A percentile compares a stretch with the other conserved stretches of the same genome.
These are phyloP conservation scores for Pestalotiopsis sp. DNA, from an alignment of 2,329 filamentous ascomycete species.

Conservation along the genomic window DNA sequence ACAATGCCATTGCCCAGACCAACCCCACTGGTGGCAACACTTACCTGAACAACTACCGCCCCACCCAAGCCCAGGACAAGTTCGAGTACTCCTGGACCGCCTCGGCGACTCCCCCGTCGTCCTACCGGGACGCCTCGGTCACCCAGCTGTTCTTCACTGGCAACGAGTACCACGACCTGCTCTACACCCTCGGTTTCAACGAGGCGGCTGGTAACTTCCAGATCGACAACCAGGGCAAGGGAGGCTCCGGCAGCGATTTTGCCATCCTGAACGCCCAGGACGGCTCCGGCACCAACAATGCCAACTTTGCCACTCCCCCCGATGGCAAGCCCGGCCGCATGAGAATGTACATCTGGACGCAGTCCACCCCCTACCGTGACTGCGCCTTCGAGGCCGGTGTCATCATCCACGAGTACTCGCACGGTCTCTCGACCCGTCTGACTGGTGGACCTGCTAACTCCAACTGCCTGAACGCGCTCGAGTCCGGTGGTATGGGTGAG, in stretches of 20 bases:
- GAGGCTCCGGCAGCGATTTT: conserved; percentile 53
- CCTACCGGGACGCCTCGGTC: conserved; percentile 56
- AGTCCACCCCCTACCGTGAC: conserved; percentile 50
- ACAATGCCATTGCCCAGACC: conserved; percentile 59
- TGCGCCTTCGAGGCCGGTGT: conserved; percentile 62
- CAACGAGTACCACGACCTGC: conserved; percentile 62
- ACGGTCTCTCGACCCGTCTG: conserved; percentile 59
- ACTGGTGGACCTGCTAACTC: conserved; percentile 60
- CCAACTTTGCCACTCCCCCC: conserved; percentile 57
- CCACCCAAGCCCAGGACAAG: conserved; percentile 39
- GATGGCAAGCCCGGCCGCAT: conserved; percentile 56
- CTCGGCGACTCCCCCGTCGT: conserved; percentile 33
- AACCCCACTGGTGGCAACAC: conserved; percentile 48
- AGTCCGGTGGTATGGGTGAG: conserved; percentile 52
- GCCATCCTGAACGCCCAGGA: conserved; percentile 62
- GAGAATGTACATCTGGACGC: conserved; percentile 61
- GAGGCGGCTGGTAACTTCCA: conserved; percentile 64
- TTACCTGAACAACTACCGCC: conserved; percentile 54
- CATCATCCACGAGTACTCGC: conserved; percentile 62
- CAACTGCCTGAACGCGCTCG: conserved; percentile 43
- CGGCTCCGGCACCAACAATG: conserved; percentile 56
- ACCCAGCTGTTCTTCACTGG: conserved; percentile 64
- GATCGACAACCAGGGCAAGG: conserved; percentile 55
- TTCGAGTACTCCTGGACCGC: conserved; percentile 51
- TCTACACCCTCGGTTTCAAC: conserved; percentile 59